Conservation (phyloP, 129 eudicot species). For the Ambrosia artemisiifolia region DNA sequence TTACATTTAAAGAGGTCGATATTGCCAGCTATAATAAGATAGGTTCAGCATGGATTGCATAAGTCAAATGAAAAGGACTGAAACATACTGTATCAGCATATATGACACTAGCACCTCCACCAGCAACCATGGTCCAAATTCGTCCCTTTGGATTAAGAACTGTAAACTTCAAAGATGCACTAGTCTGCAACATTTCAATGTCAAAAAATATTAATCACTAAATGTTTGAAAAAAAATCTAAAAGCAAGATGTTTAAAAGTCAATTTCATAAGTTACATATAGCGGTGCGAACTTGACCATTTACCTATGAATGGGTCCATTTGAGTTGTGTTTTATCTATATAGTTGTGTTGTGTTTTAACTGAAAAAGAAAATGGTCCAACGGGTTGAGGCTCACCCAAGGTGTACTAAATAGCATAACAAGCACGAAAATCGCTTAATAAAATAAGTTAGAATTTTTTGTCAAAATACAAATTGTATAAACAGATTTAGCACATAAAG, state of each 20-base stretch:
- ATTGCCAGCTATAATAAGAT: not conserved
- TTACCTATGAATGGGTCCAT: not conserved
- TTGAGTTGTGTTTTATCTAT: not conserved
- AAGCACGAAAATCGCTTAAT: not conserved
- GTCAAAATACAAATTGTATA: not conserved
- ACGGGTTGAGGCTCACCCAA: not conserved
- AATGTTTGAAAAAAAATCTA: not conserved
- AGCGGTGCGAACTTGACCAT: not conserved
- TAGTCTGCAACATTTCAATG: slow-evolving; percentile 60
- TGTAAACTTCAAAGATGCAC: slow-evolving; percentile 98
- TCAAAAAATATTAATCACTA: not conserved
- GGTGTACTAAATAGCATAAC: not conserved
- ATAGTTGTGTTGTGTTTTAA: not conserved
- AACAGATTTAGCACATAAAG: not conserved
- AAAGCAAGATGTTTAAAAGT: not conserved
- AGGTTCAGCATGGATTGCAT: not conserved
- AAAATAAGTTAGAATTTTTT: not conserved
- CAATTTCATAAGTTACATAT: not conserved
- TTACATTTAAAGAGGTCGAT: not conserved
- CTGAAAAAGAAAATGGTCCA: not conserved
- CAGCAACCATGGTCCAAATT: slow-evolving; percentile 99
- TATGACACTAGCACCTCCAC: slow-evolving; percentile 99
- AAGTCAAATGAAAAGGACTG: not conserved
- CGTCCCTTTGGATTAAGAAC: slow-evolving; percentile 97
- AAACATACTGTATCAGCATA: slow-evolving; percentile 91